A percentile compares a stretch with the other conserved stretches of the same genome.
Conservation (phyloP, 192 early-diverging fungal genomes). For the Umbelopsis sp. region DNA sequence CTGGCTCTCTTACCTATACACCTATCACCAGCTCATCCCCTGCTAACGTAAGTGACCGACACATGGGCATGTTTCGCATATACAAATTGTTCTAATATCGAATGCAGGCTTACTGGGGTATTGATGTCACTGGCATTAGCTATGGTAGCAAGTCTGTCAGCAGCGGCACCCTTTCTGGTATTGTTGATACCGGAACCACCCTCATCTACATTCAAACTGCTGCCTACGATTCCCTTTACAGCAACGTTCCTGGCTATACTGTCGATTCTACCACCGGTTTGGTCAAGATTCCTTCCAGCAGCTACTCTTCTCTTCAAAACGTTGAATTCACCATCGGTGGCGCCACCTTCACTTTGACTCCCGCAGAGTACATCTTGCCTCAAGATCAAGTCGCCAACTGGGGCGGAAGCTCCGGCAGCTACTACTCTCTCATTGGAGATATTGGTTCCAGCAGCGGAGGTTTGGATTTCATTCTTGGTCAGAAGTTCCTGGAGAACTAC, state of each 20-base stretch:
- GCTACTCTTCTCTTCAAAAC: constrained; percentile 24
- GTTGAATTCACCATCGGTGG: constrained; percentile 32
- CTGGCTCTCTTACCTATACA: constrained; percentile 49
- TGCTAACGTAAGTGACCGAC: constrained; percentile 22
- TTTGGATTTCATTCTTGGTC: constrained; percentile 49
- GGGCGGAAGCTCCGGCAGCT: constrained; percentile 1
- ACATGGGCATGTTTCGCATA: too few species aligned
- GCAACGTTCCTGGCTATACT: constrained; percentile 20
- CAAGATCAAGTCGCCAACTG: constrained; percentile 22
- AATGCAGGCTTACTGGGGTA: constrained; percentile 33
- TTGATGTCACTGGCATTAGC: constrained; percentile 28
- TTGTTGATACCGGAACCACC: constrained; percentile 43
- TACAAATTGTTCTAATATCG: background rate
- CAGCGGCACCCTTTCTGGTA: constrained; percentile 24
- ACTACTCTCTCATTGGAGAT: constrained; percentile 21
- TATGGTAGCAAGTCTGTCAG: constrained; percentile 25
- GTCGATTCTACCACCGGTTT: constrained; percentile 25
- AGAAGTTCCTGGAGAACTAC: constrained; percentile 55
- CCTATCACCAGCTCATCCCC: constrained; percentile 31
- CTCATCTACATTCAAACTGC: constrained; percentile 26
- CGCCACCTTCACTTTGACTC: constrained; percentile 26
- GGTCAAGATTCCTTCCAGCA: constrained; percentile 29
- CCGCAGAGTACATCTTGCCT: constrained; percentile 31
- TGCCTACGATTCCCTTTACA: constrained; percentile 22
- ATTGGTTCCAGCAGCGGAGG: background rate